These are phyloP conservation scores for Diaporthe sp. DNA, from an alignment of 2,329 filamentous ascomycete genomes.

Conservation along the genomic window DNA sequence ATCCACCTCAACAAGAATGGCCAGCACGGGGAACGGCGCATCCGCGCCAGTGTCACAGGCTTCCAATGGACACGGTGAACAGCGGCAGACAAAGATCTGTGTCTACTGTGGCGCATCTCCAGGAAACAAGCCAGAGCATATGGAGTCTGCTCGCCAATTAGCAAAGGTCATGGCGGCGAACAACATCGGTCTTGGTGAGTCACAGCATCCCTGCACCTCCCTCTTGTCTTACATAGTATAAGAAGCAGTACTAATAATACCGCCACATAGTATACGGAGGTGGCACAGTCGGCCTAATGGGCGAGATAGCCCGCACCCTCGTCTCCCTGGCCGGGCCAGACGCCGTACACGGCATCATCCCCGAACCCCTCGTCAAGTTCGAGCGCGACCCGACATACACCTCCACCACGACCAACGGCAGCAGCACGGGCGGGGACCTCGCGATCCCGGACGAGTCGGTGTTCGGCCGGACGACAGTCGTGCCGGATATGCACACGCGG, in stretches of 20 bases:
- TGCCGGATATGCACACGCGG: slow-evolving; percentile 94
- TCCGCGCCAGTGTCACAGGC: slow-evolving; percentile 48
- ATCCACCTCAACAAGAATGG: slow-evolving; percentile 31
- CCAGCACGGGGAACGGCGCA: slow-evolving; percentile 53
- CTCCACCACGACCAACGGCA: slow-evolving; percentile 51
- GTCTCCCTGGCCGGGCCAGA: slow-evolving; percentile 83
- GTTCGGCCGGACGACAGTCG: slow-evolving; percentile 88
- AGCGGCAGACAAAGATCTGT: slow-evolving; percentile 75
- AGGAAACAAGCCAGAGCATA: slow-evolving; percentile 78
- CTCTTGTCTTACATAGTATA: not conserved
- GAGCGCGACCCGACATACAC: slow-evolving; percentile 74
- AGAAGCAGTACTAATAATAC: not conserved
- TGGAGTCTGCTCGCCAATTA: slow-evolving; percentile 81
- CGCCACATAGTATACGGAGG: slow-evolving; percentile 82
- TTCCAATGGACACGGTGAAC: slow-evolving; percentile 43
- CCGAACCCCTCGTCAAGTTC: slow-evolving; percentile 81
- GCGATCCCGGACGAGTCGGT: slow-evolving; percentile 70
- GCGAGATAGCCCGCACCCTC: slow-evolving; percentile 88
- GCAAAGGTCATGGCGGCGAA: slow-evolving; percentile 78
- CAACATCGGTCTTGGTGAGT: slow-evolving; percentile 78
- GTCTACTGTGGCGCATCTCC: slow-evolving; percentile 91
- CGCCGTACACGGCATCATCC: slow-evolving; percentile 93
- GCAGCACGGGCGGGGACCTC: slow-evolving; percentile 54
- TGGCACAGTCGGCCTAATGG: slow-evolving; percentile 95
- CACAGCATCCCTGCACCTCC: slow-evolving; percentile 1